Evolutionary conservation across 1,284 basidiomycete species (phyloP).

Genomic region (Trichosporon faecale): DNA sequence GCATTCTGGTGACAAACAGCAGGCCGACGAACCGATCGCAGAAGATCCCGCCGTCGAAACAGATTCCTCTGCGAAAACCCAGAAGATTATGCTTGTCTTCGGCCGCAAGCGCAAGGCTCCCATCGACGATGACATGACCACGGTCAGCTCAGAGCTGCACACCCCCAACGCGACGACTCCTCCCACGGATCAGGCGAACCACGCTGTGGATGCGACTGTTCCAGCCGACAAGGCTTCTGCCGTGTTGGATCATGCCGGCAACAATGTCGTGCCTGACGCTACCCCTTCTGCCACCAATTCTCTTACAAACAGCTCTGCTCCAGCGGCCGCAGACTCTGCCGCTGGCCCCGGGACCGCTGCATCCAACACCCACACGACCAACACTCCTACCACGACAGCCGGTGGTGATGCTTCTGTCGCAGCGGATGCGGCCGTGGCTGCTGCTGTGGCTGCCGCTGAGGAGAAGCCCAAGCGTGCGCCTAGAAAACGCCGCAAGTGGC

Average conservation of each 20-base stretch:
- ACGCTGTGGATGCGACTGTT: not conserved
- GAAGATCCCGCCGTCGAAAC: conserved; percentile 8
- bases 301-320: conserved; percentile 2
- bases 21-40: conserved; percentile 2
- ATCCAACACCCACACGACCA: not conserved
- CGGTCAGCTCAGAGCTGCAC: conserved; percentile 17
- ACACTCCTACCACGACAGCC: not conserved
- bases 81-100: conserved; percentile 17
- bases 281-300: conserved; percentile 5
- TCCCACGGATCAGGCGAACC: conserved; percentile 2
- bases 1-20: conserved; percentile 4
- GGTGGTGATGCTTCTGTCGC: conserved; percentile 1
- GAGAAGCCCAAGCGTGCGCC: conserved; percentile 29
- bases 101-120: conserved; percentile 20
- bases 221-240: conserved; percentile 7
- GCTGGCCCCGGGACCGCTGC: not conserved
- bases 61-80: conserved; percentile 2
- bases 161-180: conserved; percentile 6
- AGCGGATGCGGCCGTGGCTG: conserved; percentile 7
- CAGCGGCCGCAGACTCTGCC: not conserved
- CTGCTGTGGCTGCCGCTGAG: conserved; percentile 7
- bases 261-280: conserved; percentile 7
- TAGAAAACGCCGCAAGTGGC: conserved; percentile 42
- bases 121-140: conserved; percentile 16
- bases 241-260: conserved; percentile 10